Evolutionary conservation across 345 rosid genomes (phyloP).

Genomic region (Moringa oleifera): DNA sequence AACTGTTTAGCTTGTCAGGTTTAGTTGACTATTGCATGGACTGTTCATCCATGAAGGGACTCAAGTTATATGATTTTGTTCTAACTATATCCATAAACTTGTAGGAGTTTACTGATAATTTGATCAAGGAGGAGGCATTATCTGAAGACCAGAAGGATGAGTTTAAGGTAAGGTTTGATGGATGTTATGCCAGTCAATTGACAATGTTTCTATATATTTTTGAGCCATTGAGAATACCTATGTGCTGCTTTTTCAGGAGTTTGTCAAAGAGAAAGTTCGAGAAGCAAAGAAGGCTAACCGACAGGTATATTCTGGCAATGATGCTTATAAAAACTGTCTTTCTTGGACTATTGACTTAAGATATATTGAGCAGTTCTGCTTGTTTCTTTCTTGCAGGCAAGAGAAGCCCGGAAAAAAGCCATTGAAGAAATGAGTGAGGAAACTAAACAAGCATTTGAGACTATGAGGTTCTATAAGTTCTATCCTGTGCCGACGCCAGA

Average conservation of each 20-base stretch:
- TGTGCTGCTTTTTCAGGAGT: constrained; percentile 41
- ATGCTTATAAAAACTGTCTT: background rate
- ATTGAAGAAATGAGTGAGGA: constrained; percentile 83
- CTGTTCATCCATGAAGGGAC: background rate
- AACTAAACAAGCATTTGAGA: constrained; percentile 50
- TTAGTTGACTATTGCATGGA: background rate
- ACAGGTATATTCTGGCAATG: constrained; percentile 41
- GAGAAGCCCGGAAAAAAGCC: constrained; percentile 75
- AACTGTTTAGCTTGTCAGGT: too few relatives aligned
- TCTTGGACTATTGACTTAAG: background rate
- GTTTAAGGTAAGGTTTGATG: constrained; percentile 49
- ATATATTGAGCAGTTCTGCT: constrained; percentile 9
- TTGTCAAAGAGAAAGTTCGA: constrained; percentile 70
- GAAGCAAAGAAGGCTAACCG: constrained; percentile 84
- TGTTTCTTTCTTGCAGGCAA: constrained; percentile 48
- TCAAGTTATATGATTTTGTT: background rate
- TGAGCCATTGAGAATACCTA: background rate
- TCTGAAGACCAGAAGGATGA: constrained; percentile 80
- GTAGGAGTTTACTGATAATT: constrained; percentile 67
- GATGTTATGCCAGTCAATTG: constrained; percentile 9
- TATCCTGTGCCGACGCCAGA: constrained; percentile 72
- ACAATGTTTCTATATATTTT: constrained; percentile 1
- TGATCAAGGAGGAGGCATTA: constrained; percentile 57
- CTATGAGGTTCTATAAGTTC: constrained; percentile 87
- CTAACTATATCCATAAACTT: constrained; percentile 16